Evolutionary conservation across 495 filamentous ascomycete genomes (phyloP).

Genomic region (Endocarpon pusillum): DNA sequence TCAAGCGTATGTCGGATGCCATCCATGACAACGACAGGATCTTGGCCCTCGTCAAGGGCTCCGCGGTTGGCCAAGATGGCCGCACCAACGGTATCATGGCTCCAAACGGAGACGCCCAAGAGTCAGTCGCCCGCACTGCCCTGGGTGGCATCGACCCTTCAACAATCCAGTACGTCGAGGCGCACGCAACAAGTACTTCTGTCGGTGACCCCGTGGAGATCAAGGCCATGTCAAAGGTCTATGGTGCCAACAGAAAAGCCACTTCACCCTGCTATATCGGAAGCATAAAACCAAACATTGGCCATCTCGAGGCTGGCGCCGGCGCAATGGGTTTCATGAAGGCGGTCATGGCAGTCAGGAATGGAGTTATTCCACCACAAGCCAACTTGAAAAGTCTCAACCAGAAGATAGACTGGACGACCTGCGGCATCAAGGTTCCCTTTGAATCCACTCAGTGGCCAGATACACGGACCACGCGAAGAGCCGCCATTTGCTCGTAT

Average conservation of each 20-base stretch:
- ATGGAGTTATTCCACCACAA: slow-evolving; percentile 18
- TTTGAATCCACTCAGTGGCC: slow-evolving; percentile 9
- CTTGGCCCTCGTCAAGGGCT: slow-evolving; percentile 18
- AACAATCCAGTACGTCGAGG: slow-evolving; percentile 23
- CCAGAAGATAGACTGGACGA: slow-evolving; percentile 8
- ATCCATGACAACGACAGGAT: slow-evolving; percentile 19
- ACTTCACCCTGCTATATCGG: background rate
- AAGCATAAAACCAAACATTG: background rate
- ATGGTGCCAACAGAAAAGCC: background rate
- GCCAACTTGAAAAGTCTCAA: slow-evolving; percentile 5
- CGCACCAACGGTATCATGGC: slow-evolving; percentile 22
- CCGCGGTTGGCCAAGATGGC: slow-evolving; percentile 16
- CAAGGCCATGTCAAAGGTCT: background rate
- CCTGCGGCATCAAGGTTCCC: slow-evolving; percentile 10
- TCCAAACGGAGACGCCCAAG: slow-evolving; percentile 17
- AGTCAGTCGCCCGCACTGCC: slow-evolving; percentile 13
- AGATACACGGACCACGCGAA: slow-evolving; percentile 3
- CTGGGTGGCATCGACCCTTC: slow-evolving; percentile 15
- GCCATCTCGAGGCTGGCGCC: slow-evolving; percentile 18
- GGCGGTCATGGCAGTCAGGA: slow-evolving; percentile 16
- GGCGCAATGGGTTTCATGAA: slow-evolving; percentile 26
- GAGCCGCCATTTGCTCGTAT: slow-evolving; percentile 25
- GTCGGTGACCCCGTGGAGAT: slow-evolving; percentile 14
- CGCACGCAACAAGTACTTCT: slow-evolving; percentile 26
- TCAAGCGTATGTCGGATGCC: slow-evolving; percentile 17